Evolutionary conservation across 2,329 filamentous ascomycete species (phyloP).

Genomic region (Byssochlamys sp.): DNA sequence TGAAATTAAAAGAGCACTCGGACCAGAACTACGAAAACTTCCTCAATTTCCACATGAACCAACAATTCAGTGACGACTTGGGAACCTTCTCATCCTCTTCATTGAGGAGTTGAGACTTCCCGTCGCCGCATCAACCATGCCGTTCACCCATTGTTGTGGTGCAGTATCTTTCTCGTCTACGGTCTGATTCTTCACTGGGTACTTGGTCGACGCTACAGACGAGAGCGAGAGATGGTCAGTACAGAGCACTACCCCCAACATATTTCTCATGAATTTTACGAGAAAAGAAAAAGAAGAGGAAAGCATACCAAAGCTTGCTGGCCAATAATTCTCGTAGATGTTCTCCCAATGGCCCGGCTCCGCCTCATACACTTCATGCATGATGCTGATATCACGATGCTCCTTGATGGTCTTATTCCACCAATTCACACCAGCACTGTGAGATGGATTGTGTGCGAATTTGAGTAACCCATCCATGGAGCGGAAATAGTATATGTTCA

Average conservation of each 20-base stretch:
- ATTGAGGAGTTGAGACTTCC: not conserved
- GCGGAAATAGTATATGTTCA: conserved; percentile 44
- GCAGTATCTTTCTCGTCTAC: not conserved
- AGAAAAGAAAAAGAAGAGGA: not conserved
- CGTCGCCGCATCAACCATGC: not conserved
- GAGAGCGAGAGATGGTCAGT: not conserved
- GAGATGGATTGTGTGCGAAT: conserved; percentile 43
- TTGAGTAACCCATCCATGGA: conserved; percentile 40
- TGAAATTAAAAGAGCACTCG: no score
- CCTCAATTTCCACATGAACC: no score
- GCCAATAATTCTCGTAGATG: conserved; percentile 37
- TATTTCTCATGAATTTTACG: no score
- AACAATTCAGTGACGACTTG: not conserved
- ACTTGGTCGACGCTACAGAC: not conserved
- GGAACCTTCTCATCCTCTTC: not conserved
- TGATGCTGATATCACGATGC: conserved; percentile 40
- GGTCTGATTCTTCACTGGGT: not conserved
- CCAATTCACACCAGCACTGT: conserved; percentile 44
- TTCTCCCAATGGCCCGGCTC: conserved; percentile 41
- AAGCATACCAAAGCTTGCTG: conserved; percentile 6
- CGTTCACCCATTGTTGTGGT: not conserved
- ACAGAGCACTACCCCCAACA: not conserved
- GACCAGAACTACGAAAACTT: no score
- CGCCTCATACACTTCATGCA: conserved; percentile 46
- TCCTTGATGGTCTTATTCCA: conserved; percentile 31